Evolutionary conservation across 495 filamentous ascomycete genomes (phyloP).

Genomic region (Hypoxylon subgilvum): DNA sequence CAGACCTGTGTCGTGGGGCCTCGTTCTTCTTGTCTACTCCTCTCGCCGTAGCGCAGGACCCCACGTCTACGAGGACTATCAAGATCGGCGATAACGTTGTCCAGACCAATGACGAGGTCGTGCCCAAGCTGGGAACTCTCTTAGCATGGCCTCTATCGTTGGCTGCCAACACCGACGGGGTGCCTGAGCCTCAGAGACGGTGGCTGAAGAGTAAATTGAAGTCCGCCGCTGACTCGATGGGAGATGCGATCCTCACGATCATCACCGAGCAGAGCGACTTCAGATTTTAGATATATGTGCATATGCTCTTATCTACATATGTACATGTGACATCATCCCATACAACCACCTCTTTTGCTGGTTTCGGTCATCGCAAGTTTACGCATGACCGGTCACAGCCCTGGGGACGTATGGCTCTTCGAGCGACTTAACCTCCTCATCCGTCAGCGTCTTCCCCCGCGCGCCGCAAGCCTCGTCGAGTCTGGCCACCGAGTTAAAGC

Average conservation of each 20-base stretch:
- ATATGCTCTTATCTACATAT: not conserved
- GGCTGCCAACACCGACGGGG: slow-evolving; percentile 27
- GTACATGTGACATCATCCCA: too few species aligned
- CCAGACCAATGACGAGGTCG: slow-evolving; percentile 6
- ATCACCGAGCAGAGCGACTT: slow-evolving; percentile 11
- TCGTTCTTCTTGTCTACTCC: slow-evolving; percentile 23
- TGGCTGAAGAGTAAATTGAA: slow-evolving; percentile 34
- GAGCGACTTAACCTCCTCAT: slow-evolving; percentile 65
- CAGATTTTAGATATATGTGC: slow-evolving; percentile 13
- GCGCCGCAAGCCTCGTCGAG: slow-evolving; percentile 65
- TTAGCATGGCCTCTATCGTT: slow-evolving; percentile 42
- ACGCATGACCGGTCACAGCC: slow-evolving; percentile 8
- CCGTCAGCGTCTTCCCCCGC: slow-evolving; percentile 57
- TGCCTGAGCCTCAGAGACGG: slow-evolving; percentile 30
- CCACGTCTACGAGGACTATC: not conserved
- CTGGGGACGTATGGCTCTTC: slow-evolving; percentile 62
- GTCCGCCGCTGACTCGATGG: slow-evolving; percentile 17
- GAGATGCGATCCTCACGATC: slow-evolving; percentile 19
- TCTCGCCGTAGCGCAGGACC: not conserved
- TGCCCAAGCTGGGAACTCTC: slow-evolving; percentile 30
- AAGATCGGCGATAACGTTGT: not conserved
- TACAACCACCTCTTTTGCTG: too few species aligned
- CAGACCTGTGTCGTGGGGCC: slow-evolving; percentile 30
- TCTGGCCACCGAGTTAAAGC: slow-evolving; percentile 56
- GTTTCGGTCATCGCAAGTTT: not conserved